These are phyloP conservation scores for Kodamaea plutei DNA, from an alignment of 1,139 yeast genomes.

Conservation along the genomic window DNA sequence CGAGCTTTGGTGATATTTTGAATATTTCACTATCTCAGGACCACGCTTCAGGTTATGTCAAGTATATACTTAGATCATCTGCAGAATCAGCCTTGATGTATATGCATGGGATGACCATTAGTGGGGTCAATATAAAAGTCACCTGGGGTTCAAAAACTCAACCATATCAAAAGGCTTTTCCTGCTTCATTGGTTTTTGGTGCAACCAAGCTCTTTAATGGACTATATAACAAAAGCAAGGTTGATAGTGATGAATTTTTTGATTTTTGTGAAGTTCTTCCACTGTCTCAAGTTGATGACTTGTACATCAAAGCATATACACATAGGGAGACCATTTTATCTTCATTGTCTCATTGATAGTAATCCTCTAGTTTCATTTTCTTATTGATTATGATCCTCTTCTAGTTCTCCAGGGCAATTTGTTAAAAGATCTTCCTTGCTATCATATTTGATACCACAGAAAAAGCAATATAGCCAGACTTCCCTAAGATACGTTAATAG, in stretches of 20 bases:
- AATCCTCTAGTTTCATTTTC: no score
- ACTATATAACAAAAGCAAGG: constrained; percentile 9
- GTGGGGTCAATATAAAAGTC: constrained; percentile 28
- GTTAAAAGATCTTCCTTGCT: constrained; percentile 31
- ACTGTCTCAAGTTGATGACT: constrained; percentile 14
- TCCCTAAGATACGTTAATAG: constrained; percentile 30
- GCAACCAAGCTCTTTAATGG: constrained; percentile 6
- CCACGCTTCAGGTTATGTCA: constrained; percentile 22
- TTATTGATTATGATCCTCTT: constrained; percentile 40
- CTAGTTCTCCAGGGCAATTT: constrained; percentile 44
- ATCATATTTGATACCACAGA: constrained; percentile 40
- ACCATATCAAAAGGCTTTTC: constrained; percentile 13
- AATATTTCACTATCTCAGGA: constrained; percentile 20
- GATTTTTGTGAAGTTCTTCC: constrained; percentile 21
- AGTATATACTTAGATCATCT: constrained; percentile 27
- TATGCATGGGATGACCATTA: constrained; percentile 29
- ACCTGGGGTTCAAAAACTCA: constrained; percentile 29
- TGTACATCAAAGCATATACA: constrained; percentile 18
- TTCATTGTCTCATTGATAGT: no score
- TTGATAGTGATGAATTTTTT: constrained; percentile 11
- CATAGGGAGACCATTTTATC: no score
- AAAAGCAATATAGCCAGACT: constrained; percentile 40
- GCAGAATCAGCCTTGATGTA: constrained; percentile 36
- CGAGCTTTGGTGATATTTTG: constrained; percentile 35
- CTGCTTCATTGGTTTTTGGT: constrained; percentile 21